phyloP scores from a whole-genome alignment of 495 filamentous ascomycete species.

The Xanthoparmelia taractica region DNA sequence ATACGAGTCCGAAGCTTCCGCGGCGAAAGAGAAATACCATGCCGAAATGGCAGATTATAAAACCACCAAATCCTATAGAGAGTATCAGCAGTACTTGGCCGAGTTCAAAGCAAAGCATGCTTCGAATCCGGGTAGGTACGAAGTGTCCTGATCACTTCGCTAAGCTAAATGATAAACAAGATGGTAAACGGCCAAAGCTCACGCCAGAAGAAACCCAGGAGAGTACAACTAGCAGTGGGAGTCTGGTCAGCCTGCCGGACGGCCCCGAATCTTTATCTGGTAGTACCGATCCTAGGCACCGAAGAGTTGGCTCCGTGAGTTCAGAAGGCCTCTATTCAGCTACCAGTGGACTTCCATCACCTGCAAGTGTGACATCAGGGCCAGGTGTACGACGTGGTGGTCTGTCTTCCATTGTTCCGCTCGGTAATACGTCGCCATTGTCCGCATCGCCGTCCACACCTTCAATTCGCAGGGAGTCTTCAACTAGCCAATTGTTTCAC shows the following conservation, averaged over 20 bases:
- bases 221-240: slow-evolving; percentile 23
- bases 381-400: slow-evolving; percentile 2
- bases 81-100: slow-evolving; percentile 57
- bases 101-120: slow-evolving; percentile 64
- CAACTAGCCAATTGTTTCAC: neutral
- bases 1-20: slow-evolving; percentile 59
- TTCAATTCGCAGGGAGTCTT: slow-evolving; percentile 2
- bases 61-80: slow-evolving; percentile 53
- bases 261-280: slow-evolving; percentile 1
- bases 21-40: slow-evolving; percentile 65
- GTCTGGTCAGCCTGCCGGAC: slow-evolving; percentile 12
- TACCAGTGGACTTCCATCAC: slow-evolving; percentile 16
- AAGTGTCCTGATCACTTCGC: neutral
- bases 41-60: slow-evolving; percentile 62
- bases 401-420: slow-evolving; percentile 8
- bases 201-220: slow-evolving; percentile 25
- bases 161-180: slow-evolving; percentile 16
- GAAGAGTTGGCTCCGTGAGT: slow-evolving; percentile 12
- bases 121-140: slow-evolving; percentile 1
- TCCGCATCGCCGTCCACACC: slow-evolving; percentile 14
- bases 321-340: slow-evolving; percentile 10
- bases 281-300: neutral
- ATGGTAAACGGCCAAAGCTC: slow-evolving; percentile 33
- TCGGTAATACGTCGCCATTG: slow-evolving; percentile 8
- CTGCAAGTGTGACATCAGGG: slow-evolving; percentile 10